Evolutionary conservation across 2,329 filamentous ascomycete species (phyloP), one percentile per base, ranked within the genome.

Genomic region (Torrubiella hemipterigena): DNA sequence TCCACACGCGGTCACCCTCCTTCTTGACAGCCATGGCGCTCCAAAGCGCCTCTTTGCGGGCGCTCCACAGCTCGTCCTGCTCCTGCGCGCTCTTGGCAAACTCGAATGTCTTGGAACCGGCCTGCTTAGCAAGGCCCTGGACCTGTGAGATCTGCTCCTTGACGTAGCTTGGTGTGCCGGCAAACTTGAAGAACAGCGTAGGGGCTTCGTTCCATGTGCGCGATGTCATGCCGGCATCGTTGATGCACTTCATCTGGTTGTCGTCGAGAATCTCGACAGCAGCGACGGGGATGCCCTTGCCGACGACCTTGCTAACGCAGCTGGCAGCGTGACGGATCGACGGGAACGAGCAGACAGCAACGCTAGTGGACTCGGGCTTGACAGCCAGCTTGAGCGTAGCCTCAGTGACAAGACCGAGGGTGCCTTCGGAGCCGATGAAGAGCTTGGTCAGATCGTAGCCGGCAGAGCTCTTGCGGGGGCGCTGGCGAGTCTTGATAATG

Each of bases 211-310:
- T 64, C 82, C 82, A 89, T 7, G 55, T 56, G 37, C 76, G 72
- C 21, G 65, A 62, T 2, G 81, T 86, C 49, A 63, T 67, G 17
- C 78, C 77, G 1, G 76, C 72, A 17, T 69, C 61, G 56, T 78
- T 77, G 56, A 78, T 74, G 50, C 67, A 70, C 44, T 59, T 63
- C 72, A 95, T 95, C 61, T 93, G 86, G 35, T 86, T 79, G 50
- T 93, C 86, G 57, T 95, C 87, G 17, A 95, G 65, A 35, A 95
- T 81, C 59, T 95, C 87, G 26, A 95, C 76, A n/a, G 87, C 87
- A 1, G 87, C 86, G 25, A 95, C 77, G 18, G 82, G 83, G 9
- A 94, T 72, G 17, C 85, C 86, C 32, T 80, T 71, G 27, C 73
- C 74, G 5, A 95, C 86, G 9, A 94, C 84, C 33, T 69, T 69